Percentiles rank a stretch among this genome's conserved stretches.
phyloP scores from a whole-genome alignment of 768 basidiomycete genomes.

The Boletus patriciae region DNA sequence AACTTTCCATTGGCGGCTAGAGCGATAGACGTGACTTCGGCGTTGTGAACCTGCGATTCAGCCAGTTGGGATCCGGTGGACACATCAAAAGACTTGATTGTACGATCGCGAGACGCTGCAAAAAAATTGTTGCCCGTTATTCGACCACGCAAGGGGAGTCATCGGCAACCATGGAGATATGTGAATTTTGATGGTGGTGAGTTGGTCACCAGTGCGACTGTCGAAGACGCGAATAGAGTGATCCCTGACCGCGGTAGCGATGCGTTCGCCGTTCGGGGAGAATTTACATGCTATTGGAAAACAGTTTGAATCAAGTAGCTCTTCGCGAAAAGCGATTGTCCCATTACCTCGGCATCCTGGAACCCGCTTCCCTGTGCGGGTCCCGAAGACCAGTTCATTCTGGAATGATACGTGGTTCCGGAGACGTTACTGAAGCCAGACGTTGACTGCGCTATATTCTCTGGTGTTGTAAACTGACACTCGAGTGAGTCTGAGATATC shows the following conservation, averaged over 20 bases:
- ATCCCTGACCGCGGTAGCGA: not conserved
- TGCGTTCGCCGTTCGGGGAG: not conserved
- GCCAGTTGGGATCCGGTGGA: no score
- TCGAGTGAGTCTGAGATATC: not conserved
- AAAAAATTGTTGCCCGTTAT: no score
- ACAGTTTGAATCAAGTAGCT: not conserved
- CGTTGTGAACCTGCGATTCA: no score
- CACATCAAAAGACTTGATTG: no score
- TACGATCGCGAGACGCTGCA: no score
- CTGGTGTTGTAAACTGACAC: no score
- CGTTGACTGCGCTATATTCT: no score
- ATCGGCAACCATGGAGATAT: rapidly evolving
- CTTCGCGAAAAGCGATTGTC: not conserved
- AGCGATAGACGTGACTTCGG: no score
- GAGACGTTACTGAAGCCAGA: no score
- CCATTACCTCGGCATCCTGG: not conserved
- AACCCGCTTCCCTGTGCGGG: not conserved
- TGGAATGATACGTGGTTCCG: no score
- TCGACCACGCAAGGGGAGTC: not conserved
- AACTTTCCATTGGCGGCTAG: no score
- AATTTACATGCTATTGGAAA: not conserved
- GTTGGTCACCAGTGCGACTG: not conserved
- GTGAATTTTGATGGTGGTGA: not conserved
- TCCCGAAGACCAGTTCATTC: not conserved
- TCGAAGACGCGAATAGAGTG: not conserved